Conservation (phyloP, 768 basidiomycete genomes). For the Cyclocybe cylindracea region DNA sequence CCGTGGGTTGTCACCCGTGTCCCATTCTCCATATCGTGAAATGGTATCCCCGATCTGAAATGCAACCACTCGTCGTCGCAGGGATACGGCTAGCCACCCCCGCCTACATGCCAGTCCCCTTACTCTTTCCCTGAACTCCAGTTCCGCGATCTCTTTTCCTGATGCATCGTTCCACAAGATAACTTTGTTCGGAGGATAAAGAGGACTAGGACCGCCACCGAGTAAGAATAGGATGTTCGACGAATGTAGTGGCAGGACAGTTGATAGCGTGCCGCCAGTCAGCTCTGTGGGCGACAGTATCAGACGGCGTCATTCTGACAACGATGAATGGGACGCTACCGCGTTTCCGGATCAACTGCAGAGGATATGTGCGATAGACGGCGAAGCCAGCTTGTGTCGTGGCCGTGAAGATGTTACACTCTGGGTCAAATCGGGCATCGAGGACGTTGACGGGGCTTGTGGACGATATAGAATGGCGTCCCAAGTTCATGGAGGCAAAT, state of each 20-base stretch:
- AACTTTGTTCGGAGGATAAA: constrained; percentile 91
- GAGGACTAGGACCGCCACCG: constrained; percentile 85
- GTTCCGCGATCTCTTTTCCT: constrained; percentile 79
- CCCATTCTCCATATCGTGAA: constrained; percentile 73
- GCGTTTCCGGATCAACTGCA: constrained; percentile 78
- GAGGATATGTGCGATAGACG: constrained; percentile 75
- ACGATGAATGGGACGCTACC: constrained; percentile 43
- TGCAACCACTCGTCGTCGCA: constrained; percentile 76
- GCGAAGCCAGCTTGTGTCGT: constrained; percentile 83
- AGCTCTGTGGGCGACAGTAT: constrained; percentile 52
- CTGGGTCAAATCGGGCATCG: constrained; percentile 80
- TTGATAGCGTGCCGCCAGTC: constrained; percentile 75
- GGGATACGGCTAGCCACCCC: constrained; percentile 82
- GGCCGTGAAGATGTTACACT: constrained; percentile 77
- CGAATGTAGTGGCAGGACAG: constrained; percentile 75
- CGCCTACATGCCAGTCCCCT: constrained; percentile 78
- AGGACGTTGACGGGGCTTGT: constrained; percentile 74
- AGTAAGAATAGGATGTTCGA: constrained; percentile 84
- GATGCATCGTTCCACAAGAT: constrained; percentile 85
- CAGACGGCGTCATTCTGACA: constrained; percentile 4
- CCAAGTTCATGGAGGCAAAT: constrained; percentile 74
- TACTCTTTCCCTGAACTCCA: constrained; percentile 86
- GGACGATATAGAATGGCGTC: constrained; percentile 79
- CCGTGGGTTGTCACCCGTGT: constrained; percentile 84
- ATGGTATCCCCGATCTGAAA: constrained; percentile 68